A percentile compares a stretch with the other conserved stretches of the same genome.
phyloP scores from a whole-genome alignment of 139 green algal species.

The Mychonastes homosphaera region DNA sequence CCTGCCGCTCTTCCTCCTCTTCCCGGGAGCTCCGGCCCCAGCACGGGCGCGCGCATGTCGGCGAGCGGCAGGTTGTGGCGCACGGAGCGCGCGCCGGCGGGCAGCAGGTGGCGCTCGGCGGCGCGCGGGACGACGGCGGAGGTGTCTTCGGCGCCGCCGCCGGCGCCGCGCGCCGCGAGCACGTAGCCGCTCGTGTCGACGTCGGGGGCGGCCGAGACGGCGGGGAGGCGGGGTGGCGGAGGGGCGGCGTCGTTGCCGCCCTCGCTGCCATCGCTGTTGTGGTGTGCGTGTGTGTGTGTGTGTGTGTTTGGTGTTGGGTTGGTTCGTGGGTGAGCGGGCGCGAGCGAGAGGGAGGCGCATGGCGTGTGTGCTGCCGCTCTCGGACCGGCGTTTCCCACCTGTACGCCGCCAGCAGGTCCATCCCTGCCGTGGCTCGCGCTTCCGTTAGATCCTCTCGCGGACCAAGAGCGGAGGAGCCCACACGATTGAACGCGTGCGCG shows the following conservation, averaged over 20 bases:
- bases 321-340: neutral
- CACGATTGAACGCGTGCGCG: neutral
- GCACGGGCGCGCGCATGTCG: conserved; percentile 71
- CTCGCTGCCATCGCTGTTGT: neutral
- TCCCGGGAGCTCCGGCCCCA: conserved; percentile 25
- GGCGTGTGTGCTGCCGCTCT: neutral
- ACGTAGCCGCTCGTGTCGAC: conserved; percentile 47
- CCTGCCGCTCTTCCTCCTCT: neutral
- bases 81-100: conserved; percentile 40
- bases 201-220: conserved; percentile 4
- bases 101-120: neutral
- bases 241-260: neutral
- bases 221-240: neutral
- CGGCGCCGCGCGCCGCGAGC: neutral
- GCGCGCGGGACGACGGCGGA: neutral
- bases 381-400: neutral
- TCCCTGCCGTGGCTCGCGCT: too few species aligned
- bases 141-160: neutral
- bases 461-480: neutral
- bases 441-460: too few species aligned
- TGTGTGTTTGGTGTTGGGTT: neutral
- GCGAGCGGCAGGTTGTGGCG: conserved; percentile 71
- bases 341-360: neutral
- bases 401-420: conserved; percentile 26
- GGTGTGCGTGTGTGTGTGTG: neutral